phyloP scores from a whole-genome alignment of 2,329 filamentous ascomycete genomes.

The Chlorencoelia australis region DNA sequence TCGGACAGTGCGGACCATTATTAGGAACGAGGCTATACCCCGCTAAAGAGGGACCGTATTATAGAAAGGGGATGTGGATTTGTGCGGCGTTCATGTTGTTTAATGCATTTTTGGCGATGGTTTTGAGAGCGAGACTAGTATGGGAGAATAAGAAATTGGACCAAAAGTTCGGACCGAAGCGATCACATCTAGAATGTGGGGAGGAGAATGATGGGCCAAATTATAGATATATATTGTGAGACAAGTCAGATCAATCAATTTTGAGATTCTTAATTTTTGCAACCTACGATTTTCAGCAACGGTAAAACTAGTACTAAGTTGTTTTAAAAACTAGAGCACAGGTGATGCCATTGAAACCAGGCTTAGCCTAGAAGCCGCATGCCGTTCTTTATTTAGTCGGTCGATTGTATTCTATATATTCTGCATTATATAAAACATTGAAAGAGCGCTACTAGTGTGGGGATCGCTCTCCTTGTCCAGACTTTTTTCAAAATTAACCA shows the following conservation, averaged over 20 bases:
- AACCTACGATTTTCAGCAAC: too few relatives aligned
- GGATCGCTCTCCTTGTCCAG: too few relatives aligned
- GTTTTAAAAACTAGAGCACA: too few relatives aligned
- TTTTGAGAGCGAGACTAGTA: constrained; percentile 42
- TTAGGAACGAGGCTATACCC: constrained; percentile 57
- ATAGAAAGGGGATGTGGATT: constrained; percentile 45
- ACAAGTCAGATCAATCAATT: not conserved
- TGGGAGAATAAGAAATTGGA: constrained; percentile 53
- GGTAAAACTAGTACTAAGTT: too few relatives aligned
- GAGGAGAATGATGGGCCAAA: constrained; percentile 22
- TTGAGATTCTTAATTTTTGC: too few relatives aligned
- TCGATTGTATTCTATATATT: too few relatives aligned
- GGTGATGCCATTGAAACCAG: too few relatives aligned
- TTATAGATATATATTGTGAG: constrained; percentile 19
- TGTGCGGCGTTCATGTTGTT: constrained; percentile 54
- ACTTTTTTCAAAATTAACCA: too few relatives aligned
- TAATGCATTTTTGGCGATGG: constrained; percentile 43
- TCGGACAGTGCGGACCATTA: constrained; percentile 56
- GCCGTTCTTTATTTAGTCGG: too few relatives aligned
- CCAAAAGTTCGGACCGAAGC: constrained; percentile 23
- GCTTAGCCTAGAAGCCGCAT: too few relatives aligned
- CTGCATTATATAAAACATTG: too few relatives aligned
- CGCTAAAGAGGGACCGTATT: constrained; percentile 34
- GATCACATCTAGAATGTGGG: constrained; percentile 6
- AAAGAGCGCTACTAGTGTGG: too few relatives aligned